Conservation (phyloP, 306 rosid species). For the Alnus rubra region DNA sequence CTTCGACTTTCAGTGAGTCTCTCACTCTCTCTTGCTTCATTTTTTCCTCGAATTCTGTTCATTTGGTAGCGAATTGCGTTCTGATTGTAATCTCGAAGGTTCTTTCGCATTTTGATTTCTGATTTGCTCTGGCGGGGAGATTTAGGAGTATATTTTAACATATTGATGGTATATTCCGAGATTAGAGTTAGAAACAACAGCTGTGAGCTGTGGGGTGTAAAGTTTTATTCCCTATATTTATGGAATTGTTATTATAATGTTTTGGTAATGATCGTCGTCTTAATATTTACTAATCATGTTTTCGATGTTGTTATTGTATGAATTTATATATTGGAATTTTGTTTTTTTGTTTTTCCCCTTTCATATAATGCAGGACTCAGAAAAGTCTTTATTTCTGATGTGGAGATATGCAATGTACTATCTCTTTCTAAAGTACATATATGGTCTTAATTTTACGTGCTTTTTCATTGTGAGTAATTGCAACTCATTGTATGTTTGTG, state of each 20-base stretch:
- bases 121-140: not conserved
- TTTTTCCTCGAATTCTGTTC: not conserved
- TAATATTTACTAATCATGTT: not conserved
- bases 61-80: not conserved
- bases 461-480: too few relatives aligned
- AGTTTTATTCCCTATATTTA: not conserved
- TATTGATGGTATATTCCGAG: not conserved
- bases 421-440: not conserved
- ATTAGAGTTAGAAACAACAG: not conserved
- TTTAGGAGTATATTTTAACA: not conserved
- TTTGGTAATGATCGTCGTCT: not conserved
- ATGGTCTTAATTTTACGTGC: not conserved
- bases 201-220: not conserved
- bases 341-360: not conserved
- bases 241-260: not conserved
- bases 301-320: not conserved
- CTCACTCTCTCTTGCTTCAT: not conserved
- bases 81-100: not conserved
- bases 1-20: constrained; percentile 64
- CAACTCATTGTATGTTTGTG: not conserved
- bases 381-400: too few relatives aligned
- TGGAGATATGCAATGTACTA: not conserved
- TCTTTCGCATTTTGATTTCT: not conserved
- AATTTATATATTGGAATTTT: not conserved
- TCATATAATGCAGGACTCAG: not conserved